phyloP scores from a whole-genome alignment of 2,329 filamentous ascomycete species.

The Penicillium sp. region DNA sequence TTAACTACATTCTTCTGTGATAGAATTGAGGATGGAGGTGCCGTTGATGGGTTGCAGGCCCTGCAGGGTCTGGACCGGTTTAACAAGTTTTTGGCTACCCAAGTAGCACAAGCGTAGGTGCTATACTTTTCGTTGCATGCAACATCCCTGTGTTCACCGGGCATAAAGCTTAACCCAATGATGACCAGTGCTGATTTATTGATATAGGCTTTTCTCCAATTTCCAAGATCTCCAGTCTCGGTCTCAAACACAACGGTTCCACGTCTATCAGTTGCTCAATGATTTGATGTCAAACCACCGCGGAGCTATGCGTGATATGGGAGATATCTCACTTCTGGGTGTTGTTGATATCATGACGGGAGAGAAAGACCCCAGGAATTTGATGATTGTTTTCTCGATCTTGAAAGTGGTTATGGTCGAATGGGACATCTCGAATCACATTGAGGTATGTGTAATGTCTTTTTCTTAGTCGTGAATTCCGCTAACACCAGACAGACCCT shows the following conservation, averaged over 20 bases:
- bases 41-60: constrained; percentile 57
- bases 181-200: constrained; percentile 14
- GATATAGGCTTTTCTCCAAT: constrained; percentile 47
- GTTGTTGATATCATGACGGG: constrained; percentile 65
- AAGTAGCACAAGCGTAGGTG: constrained; percentile 53
- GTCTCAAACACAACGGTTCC: constrained; percentile 63
- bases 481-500: constrained; percentile 43
- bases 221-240: constrained; percentile 59
- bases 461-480: neutral
- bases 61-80: constrained; percentile 61
- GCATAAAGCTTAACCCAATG: constrained; percentile 13
- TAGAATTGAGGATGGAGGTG: constrained; percentile 62
- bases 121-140: constrained; percentile 6
- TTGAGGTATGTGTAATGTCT: constrained; percentile 46
- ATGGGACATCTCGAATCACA: constrained; percentile 62
- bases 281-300: constrained; percentile 61
- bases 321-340: constrained; percentile 59
- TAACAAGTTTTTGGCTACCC: constrained; percentile 55
- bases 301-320: constrained; percentile 56
- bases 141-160: neutral
- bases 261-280: constrained; percentile 61
- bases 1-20: constrained; percentile 64
- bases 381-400: constrained; percentile 69
- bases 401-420: constrained; percentile 65
- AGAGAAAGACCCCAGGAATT: constrained; percentile 67